Conservation (phyloP, 176 grass and related monocot species). For the Hordeum marinum region DNA sequence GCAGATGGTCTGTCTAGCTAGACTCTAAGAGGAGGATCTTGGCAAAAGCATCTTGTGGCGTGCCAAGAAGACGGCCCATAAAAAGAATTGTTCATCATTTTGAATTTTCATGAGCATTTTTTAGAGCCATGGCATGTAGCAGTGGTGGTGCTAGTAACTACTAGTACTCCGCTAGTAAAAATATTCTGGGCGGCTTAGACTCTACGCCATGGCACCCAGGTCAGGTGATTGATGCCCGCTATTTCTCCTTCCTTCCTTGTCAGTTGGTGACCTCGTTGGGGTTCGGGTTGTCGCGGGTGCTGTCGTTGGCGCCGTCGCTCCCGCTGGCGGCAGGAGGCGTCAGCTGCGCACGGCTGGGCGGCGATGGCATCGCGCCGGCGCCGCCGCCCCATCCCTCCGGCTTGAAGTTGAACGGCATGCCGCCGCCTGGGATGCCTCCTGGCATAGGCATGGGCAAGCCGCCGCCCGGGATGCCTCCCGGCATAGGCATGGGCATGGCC, state of each 20-base stretch:
- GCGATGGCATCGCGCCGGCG: background rate
- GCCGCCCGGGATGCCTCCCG: background rate
- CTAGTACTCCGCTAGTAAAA: background rate
- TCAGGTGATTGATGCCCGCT: background rate
- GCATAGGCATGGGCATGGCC: constrained; percentile 20
- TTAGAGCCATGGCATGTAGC: background rate
- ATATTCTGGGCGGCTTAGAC: too few species aligned
- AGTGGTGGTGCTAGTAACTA: background rate
- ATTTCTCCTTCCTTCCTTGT: background rate
- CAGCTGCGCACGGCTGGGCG: constrained; percentile 4
- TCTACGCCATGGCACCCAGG: background rate
- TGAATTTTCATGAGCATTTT: background rate
- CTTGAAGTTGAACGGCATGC: constrained; percentile 15
- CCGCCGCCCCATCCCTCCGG: constrained; percentile 30
- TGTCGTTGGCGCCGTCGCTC: background rate
- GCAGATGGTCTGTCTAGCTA: too few species aligned
- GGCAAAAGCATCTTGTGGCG: too few species aligned
- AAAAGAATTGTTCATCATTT: background rate
- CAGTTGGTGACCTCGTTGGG: constrained; percentile 17
- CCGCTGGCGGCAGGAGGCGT: background rate
- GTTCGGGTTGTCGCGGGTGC: background rate
- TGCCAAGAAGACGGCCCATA: background rate
- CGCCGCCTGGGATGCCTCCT: background rate
- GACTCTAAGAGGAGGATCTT: too few species aligned
- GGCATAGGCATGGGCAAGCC: constrained; percentile 23